Evolutionary conservation across 306 rosid genomes (phyloP), one percentile per base, ranked within the genome.

Genomic region (Luffa aegyptiaca): DNA sequence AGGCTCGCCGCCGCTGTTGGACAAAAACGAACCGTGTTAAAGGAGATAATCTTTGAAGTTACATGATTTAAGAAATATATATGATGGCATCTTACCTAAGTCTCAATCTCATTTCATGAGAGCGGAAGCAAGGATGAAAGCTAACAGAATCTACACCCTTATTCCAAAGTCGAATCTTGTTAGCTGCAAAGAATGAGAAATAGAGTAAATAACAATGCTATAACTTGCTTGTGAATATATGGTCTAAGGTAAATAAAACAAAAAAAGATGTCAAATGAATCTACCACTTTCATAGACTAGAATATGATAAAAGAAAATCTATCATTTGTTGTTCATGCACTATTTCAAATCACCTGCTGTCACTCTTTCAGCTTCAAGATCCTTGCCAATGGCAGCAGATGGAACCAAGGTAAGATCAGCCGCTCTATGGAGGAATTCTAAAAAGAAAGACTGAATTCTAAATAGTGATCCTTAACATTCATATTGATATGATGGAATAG

Each of bases 331-430:
- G 51, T 78, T 49, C 11, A 37, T 63, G 56, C 77, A 69, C 61
- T 44, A 69, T 81, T n/a, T 82, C 80, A 21, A 74, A 84, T 84
- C 88, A 96, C 99, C 97, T 82, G 96, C 90, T 69, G 97, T 92
- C 75, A 96, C 98, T 74, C 88, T 88, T 35, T 87, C 90, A 62
- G 85, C 91, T 86, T 80, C 87, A 69, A 96, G 97, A 87, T 96
- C 99, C 84, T 72, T 89, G 13, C 81, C 93, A 69, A 93, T 91
- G 79, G 98, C 99, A 82, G 91, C 97, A 26, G 99, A 96, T 63
- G 99, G 99, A 55, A 96, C 99, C 85, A 96, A 78, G 10, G 99
- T 96, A 74, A 96, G 89, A 84, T 96, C 99, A 81, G 99, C 99
- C 37, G 97, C 97, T 90, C 92, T 81, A 71, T 96, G 99, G 79